Percentiles rank a stretch among this genome's conserved stretches.
These are phyloP conservation scores for Sordariomycetes sp. DNA, from an alignment of 2,329 filamentous ascomycete species.

Conservation along the genomic window DNA sequence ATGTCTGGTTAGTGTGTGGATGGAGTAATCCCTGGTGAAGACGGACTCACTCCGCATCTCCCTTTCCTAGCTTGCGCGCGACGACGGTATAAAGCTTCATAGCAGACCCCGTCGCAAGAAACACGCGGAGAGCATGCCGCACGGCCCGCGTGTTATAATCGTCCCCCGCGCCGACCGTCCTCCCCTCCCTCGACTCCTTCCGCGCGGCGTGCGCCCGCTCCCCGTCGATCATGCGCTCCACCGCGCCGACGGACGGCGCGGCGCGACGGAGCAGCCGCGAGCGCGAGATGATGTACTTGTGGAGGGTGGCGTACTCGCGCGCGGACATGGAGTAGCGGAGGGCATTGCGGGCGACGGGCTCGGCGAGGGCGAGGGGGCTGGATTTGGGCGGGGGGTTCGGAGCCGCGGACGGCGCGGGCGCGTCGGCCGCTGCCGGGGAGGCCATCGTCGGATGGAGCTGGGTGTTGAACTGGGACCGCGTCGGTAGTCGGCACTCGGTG, in stretches of 20 bases:
- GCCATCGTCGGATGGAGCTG: neutral
- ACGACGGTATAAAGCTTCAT: slow-evolving; percentile 50
- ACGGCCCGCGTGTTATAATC: slow-evolving; percentile 60
- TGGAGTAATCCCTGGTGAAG: neutral
- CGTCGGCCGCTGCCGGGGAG: neutral
- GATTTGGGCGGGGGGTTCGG: neutral
- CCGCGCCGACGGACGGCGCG: slow-evolving; percentile 39
- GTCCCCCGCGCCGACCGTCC: slow-evolving; percentile 21
- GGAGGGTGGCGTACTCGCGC: slow-evolving; percentile 73
- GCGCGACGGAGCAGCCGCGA: slow-evolving; percentile 43
- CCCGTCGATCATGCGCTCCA: slow-evolving; percentile 23
- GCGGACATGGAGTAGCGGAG: slow-evolving; percentile 77
- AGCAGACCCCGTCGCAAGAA: slow-evolving; percentile 38
- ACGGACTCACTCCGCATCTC: slow-evolving; percentile 26
- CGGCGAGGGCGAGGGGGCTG: slow-evolving; percentile 16
- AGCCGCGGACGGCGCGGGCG: neutral
- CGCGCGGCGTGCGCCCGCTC: slow-evolving; percentile 5
- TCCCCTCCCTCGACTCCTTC: neutral
- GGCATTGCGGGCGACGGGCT: slow-evolving; percentile 71
- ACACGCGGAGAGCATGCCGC: slow-evolving; percentile 29
- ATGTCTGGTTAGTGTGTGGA: neutral
- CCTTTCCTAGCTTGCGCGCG: slow-evolving; percentile 27
- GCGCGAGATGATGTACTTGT: slow-evolving; percentile 69
- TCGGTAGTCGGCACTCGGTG: neutral
- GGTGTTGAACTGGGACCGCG: neutral